Base-by-base conservation (phyloP, 495 filamentous ascomycete species). In the Clavariopsis aquatica region DNA sequence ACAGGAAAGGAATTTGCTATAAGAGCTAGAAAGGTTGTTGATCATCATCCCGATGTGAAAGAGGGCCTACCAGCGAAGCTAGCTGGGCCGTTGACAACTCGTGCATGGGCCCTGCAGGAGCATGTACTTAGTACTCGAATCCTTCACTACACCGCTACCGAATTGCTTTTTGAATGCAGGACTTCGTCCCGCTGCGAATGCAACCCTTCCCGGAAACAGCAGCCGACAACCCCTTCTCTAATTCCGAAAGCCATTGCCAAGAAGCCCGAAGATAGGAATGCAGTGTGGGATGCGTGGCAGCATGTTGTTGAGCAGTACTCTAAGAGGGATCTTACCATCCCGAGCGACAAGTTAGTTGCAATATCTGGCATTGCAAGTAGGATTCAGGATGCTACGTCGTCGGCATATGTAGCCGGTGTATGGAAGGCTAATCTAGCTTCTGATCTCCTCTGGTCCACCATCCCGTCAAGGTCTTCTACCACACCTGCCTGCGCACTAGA, bases 131-230 rank as follows among this genome's bases (percentile, higher is more conserved):
- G 51, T n/a, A 64, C 53, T 12, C 52, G 70, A 24, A 54, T 70
- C 7, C 34, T 68, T 2, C 67, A 70, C 60, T 72, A 67, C 43
- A 65, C 62, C 4, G 56, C 38, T 12, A 60, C 52, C 1, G 70
- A 66, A 41, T 23, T 72, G 34, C 28, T 64, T n/a, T 74, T 69
- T 47, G 72, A 74, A 57, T 72, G 72, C 51, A 61, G 54, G 12
- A 65, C 53, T 1, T 62, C 31, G 10, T 43, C 59, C 31, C 46
- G 57, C 26, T 71, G 64, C 65, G 71, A 66, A 56, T 69, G 68
- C 28, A 1, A 17, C 2, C 58, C 52, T 7, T 49, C 51, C 20
- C 34, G 57, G 19, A 66, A 51, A 34, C 17, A 17, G 10, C 52
- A 56, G 27, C 57, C 64, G 5, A 66, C 56, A 10, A 66, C 59